phyloP scores from a whole-genome alignment of 768 basidiomycete genomes.

The Phaeotremella skinneri region DNA sequence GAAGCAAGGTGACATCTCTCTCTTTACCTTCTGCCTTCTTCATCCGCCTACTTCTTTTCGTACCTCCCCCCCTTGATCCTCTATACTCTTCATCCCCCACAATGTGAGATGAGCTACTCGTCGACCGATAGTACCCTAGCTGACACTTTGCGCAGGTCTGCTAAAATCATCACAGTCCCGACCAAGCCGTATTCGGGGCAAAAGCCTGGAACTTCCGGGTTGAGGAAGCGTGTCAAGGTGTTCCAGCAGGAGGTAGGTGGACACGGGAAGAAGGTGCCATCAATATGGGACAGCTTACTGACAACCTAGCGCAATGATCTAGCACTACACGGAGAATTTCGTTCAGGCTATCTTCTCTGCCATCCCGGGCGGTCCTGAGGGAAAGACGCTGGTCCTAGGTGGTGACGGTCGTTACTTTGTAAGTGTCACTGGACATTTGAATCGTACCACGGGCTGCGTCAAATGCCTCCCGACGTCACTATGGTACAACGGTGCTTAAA shows the following conservation, averaged over 20 bases:
- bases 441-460: conserved; percentile 1
- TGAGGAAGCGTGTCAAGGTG: conserved; percentile 95
- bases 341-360: conserved; percentile 86
- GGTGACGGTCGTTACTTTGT: conserved; percentile 89
- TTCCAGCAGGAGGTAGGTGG: conserved; percentile 86
- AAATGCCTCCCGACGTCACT: neutral
- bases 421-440: conserved; percentile 10
- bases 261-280: neutral
- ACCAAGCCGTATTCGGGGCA: conserved; percentile 78
- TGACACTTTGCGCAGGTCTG: conserved; percentile 29
- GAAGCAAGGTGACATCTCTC: neutral
- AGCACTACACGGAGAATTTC: conserved; percentile 99
- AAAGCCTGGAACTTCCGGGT: conserved; percentile 96
- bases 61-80: conserved; percentile 5
- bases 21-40: conserved; percentile 8
- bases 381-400: conserved; percentile 83
- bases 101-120: conserved; percentile 15
- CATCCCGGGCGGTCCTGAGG: conserved; percentile 67
- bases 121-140: neutral
- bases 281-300: neutral
- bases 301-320: conserved; percentile 27
- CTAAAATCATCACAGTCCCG: conserved; percentile 62
- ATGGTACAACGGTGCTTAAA: neutral
- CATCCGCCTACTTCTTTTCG: conserved; percentile 7
- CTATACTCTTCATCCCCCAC: conserved; percentile 6